Evolutionary conservation across 148 eudicot species (phyloP).

Genomic region (Rhododendron ferrugineum): DNA sequence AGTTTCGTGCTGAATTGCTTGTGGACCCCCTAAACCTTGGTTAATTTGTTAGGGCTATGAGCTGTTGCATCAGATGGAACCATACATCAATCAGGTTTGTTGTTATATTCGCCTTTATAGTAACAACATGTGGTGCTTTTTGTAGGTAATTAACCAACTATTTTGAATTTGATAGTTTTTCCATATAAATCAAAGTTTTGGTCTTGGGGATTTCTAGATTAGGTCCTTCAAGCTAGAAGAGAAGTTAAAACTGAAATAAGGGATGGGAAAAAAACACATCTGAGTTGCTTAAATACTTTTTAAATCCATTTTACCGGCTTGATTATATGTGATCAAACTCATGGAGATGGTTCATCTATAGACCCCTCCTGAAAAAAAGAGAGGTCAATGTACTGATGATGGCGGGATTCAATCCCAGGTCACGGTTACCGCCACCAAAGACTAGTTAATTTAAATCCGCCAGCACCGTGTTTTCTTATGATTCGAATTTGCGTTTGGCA

Average conservation of each 20-base stretch:
- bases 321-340: not conserved
- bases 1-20: slow-evolving; percentile 1
- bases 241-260: not conserved
- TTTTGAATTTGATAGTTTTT: not conserved
- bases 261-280: not conserved
- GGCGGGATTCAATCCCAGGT: not conserved
- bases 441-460: not conserved
- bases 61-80: slow-evolving; percentile 99
- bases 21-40: slow-evolving; percentile 5
- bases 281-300: no score
- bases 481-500: not conserved
- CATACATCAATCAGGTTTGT: slow-evolving; percentile 91
- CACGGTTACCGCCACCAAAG: not conserved
- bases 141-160: not conserved
- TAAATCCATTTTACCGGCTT: not conserved
- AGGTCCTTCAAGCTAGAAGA: not conserved
- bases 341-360: not conserved
- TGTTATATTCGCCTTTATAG: not conserved
- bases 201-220: not conserved
- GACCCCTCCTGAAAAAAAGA: not conserved
- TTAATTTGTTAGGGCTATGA: slow-evolving; percentile 73
- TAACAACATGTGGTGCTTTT: not conserved
- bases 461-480: not conserved
- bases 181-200: not conserved
- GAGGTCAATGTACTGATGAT: not conserved